Evolutionary conservation across 192 early-diverging fungal species (phyloP).

Genomic region (Backusella tarrabulga): DNA sequence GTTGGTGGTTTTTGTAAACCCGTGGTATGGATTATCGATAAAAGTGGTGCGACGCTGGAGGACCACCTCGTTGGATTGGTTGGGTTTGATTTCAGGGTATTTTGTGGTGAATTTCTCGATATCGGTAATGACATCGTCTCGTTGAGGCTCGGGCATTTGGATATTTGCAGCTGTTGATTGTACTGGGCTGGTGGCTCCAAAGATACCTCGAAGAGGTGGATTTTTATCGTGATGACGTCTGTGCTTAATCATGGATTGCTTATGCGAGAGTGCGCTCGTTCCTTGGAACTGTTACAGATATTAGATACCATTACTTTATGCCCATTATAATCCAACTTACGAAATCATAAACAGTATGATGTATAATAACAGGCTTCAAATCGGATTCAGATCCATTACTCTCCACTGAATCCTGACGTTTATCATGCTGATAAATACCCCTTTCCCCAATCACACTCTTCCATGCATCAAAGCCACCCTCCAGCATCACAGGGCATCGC

Average conservation of each 20-base stretch:
- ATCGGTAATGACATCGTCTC: not conserved
- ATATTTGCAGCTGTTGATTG: not conserved
- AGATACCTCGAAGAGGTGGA: constrained; percentile 21
- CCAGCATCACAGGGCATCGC: constrained; percentile 63
- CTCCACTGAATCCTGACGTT: not conserved
- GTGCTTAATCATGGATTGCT: not conserved
- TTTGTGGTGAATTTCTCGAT: not conserved
- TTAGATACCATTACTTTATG: not conserved
- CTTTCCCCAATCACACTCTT: constrained; percentile 42
- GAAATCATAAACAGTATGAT: constrained; percentile 14
- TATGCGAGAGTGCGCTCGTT: not conserved
- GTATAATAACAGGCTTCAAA: not conserved
- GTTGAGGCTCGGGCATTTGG: constrained; percentile 15
- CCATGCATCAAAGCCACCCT: constrained; percentile 86
- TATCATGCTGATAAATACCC: constrained; percentile 35
- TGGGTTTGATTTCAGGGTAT: constrained; percentile 19
- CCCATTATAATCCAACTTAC: not conserved
- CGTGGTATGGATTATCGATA: constrained; percentile 56
- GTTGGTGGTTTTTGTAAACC: constrained; percentile 41
- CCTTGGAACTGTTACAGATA: not conserved
- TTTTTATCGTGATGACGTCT: not conserved
- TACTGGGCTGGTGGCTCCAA: not conserved
- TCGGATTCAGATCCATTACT: not conserved
- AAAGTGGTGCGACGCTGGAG: constrained; percentile 45
- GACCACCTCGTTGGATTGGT: constrained; percentile 13